These are phyloP conservation scores for Emergomyces pasteurianus DNA, from an alignment of 2,329 filamentous ascomycete species.

Conservation along the genomic window DNA sequence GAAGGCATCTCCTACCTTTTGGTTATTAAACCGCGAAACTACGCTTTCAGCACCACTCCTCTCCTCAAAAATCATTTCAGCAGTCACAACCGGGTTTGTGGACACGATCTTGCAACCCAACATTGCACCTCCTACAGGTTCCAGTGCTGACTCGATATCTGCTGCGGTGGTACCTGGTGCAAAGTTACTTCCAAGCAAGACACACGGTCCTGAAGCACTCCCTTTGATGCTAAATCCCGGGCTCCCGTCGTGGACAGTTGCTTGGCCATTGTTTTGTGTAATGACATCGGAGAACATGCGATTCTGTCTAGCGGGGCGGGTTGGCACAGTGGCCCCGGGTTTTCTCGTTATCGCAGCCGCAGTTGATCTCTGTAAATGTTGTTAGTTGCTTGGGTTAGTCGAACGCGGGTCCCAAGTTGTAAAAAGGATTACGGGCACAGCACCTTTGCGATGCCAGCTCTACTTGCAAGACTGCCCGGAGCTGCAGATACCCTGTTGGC, in stretches of 20 bases:
- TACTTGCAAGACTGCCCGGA: constrained; percentile 44
- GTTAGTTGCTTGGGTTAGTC: not conserved
- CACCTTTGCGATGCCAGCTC: constrained; percentile 48
- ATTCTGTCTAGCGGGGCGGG: constrained; percentile 24
- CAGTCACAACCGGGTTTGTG: constrained; percentile 46
- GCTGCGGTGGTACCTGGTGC: constrained; percentile 54
- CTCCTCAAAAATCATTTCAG: constrained; percentile 47
- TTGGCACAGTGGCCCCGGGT: constrained; percentile 22
- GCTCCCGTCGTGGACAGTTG: constrained; percentile 20
- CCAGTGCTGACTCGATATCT: constrained; percentile 51
- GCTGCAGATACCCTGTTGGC: constrained; percentile 30
- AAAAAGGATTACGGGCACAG: not conserved
- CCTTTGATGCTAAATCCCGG: constrained; percentile 45
- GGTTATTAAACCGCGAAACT: constrained; percentile 50
- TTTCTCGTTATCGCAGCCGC: constrained; percentile 30
- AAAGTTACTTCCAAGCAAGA: constrained; percentile 51
- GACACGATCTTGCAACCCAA: constrained; percentile 41
- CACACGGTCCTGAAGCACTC: constrained; percentile 39
- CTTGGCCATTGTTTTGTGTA: constrained; percentile 19
- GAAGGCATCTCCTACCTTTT: constrained; percentile 40
- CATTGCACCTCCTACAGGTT: constrained; percentile 41
- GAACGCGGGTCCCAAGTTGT: not conserved
- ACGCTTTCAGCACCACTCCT: constrained; percentile 46
- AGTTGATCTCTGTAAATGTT: constrained; percentile 21
- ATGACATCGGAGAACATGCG: constrained; percentile 16